These are phyloP conservation scores for Reutealis trisperma DNA, from an alignment of 345 rosid genomes.

Conservation along the genomic window DNA sequence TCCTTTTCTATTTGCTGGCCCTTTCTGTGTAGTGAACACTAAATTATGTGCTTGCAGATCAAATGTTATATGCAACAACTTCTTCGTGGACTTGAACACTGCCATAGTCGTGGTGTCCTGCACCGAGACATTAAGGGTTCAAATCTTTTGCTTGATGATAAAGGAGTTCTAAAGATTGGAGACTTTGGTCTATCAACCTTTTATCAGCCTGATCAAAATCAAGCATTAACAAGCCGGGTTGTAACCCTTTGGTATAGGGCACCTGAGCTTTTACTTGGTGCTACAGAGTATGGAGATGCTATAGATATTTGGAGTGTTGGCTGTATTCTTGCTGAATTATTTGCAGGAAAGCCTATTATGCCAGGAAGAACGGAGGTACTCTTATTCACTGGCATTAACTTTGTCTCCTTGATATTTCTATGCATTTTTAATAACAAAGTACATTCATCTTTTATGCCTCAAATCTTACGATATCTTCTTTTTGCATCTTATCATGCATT, in stretches of 20 bases:
- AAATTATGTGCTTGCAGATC: slow-evolving; percentile 43
- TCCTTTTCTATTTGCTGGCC: too few relatives aligned
- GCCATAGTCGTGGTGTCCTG: slow-evolving; percentile 79
- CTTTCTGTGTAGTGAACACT: too few relatives aligned
- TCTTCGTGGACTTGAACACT: slow-evolving; percentile 76
- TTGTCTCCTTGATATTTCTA: too few relatives aligned
- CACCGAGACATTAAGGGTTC: slow-evolving; percentile 96
- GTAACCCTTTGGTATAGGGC: slow-evolving; percentile 98
- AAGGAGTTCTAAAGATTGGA: slow-evolving; percentile 87
- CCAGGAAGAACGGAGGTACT: slow-evolving; percentile 95
- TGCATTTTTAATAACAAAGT: too few relatives aligned
- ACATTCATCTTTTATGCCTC: too few relatives aligned
- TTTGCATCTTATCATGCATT: background rate
- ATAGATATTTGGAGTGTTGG: slow-evolving; percentile 94
- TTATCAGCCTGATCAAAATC: slow-evolving; percentile 53
- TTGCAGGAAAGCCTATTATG: slow-evolving; percentile 87
- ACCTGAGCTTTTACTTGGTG: slow-evolving; percentile 94
- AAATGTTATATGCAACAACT: slow-evolving; percentile 83
- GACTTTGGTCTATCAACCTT: slow-evolving; percentile 84
- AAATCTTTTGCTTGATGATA: slow-evolving; percentile 64
- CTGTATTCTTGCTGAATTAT: slow-evolving; percentile 85
- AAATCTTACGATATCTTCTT: too few relatives aligned
- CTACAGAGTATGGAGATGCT: slow-evolving; percentile 74
- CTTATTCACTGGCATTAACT: too few relatives aligned
- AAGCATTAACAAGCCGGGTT: slow-evolving; percentile 81